Conservation (phyloP, 2,329 filamentous ascomycete species). For the Phaeoacremonium minimum region DNA sequence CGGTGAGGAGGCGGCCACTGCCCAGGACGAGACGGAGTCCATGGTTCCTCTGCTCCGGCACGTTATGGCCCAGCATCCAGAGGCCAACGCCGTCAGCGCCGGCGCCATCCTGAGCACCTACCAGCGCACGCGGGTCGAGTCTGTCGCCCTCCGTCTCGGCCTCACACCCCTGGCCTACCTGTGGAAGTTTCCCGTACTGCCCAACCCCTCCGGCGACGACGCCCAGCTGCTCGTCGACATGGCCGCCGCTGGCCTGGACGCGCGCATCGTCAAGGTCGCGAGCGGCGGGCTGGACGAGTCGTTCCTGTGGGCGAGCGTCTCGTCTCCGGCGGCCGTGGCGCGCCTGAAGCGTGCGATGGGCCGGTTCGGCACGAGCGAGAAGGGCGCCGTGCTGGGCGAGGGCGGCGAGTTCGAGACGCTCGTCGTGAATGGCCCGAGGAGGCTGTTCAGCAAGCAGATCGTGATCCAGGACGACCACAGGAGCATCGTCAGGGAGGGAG, state of each 20-base stretch:
- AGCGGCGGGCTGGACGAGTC: slow-evolving; percentile 80
- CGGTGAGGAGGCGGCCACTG: slow-evolving; percentile 7
- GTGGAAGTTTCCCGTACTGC: slow-evolving; percentile 84
- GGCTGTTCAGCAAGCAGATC: slow-evolving; percentile 70
- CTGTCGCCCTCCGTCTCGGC: slow-evolving; percentile 78
- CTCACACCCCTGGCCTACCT: slow-evolving; percentile 80
- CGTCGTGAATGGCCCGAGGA: slow-evolving; percentile 72
- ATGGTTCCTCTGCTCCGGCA: slow-evolving; percentile 69
- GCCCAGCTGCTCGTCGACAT: slow-evolving; percentile 74
- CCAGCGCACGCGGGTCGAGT: slow-evolving; percentile 93
- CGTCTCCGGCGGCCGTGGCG: slow-evolving; percentile 43
- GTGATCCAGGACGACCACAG: slow-evolving; percentile 51
- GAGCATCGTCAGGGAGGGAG: slow-evolving; percentile 60
- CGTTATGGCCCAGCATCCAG: slow-evolving; percentile 66
- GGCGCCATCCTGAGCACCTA: slow-evolving; percentile 94
- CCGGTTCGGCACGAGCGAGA: slow-evolving; percentile 61
- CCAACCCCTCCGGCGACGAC: slow-evolving; percentile 39
- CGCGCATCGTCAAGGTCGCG: slow-evolving; percentile 92
- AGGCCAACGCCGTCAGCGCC: slow-evolving; percentile 80
- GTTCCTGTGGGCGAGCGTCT: slow-evolving; percentile 78
- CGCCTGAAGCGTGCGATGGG: slow-evolving; percentile 50
- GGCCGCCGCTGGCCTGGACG: slow-evolving; percentile 71
- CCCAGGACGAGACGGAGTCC: slow-evolving; percentile 83
- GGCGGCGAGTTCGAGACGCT: slow-evolving; percentile 96
- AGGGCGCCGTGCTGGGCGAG: slow-evolving; percentile 78